Evolutionary conservation across 176 grass and related monocot genomes (phyloP), one percentile per base, ranked within the genome.

Genomic region (Saccharum officinarum): DNA sequence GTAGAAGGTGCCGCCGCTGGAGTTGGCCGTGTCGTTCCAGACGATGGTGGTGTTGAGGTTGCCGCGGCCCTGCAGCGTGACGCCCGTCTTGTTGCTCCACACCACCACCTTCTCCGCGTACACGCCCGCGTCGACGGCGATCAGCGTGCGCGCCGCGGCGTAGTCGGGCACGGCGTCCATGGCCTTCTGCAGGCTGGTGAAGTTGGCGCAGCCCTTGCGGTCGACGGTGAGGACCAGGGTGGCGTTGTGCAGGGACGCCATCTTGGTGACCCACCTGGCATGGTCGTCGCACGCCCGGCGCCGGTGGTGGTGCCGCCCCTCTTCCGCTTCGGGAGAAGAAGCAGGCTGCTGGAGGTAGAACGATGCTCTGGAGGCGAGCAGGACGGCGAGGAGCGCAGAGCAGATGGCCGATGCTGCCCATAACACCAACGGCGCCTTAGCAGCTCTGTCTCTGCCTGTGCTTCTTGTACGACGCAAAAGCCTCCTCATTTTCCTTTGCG

Each of bases 21-120:
- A 89, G 76, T 71, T 92, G 77, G 95, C 86, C 12, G 95, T 97
- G 78, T 78, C 86, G 76, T 97, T 97, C 95, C 95, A 97, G 5
- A 55, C 81, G 6, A 97, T 73, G 57, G 47, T 71, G 28, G 86
- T 97, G 69, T 87, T 82, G 49, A 91, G 80, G 83, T 94, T 91
- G 41, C 95, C 92, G 33, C 85, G 81, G 39, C 95, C 92, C 72
- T 97, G 95, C 70, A 97, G 37, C 55, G 85, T 84, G 44, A 97
- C 20, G 70, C 69, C 80, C 54, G 90, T 94, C 87, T 94, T 97
- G 86, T 90, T 91, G 65, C 40, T 40, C 89, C 83, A 89, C 47
- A 97, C 83, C 80, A 89, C 68, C 38, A 97, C 92, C 88, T 97
- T 94, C 88, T 94, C 92, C 66, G 92, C 74, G 89, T 90, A 97